phyloP scores from a whole-genome alignment of 2,329 filamentous ascomycete genomes.

The Zymoseptoria pseudotritici region DNA sequence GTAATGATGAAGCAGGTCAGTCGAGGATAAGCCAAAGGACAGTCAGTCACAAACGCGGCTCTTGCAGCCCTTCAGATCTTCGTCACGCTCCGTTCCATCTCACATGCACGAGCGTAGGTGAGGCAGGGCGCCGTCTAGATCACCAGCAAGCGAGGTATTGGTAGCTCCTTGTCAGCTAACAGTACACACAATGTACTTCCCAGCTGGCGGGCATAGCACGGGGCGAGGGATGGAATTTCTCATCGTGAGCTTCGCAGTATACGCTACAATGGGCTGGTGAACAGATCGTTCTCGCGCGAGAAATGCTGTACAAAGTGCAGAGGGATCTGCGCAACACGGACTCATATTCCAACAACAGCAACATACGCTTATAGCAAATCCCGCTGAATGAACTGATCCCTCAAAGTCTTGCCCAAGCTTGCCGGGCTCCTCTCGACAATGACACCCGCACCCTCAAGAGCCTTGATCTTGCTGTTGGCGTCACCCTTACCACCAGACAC shows the following conservation, averaged over 20 bases:
- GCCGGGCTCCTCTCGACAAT: constrained; percentile 94
- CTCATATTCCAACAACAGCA: neutral
- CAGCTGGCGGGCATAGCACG: neutral
- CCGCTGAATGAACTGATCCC: constrained; percentile 90
- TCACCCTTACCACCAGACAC: constrained; percentile 96
- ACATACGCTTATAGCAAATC: constrained; percentile 69
- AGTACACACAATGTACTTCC: neutral
- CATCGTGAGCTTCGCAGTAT: neutral
- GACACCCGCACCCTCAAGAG: constrained; percentile 86
- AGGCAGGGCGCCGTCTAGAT: too few species aligned
- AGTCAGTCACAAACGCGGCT: neutral
- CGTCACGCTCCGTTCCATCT: too few species aligned
- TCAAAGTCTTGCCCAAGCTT: constrained; percentile 82
- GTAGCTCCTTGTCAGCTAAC: too few species aligned
- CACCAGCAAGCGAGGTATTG: too few species aligned
- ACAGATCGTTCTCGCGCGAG: neutral
- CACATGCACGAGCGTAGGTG: too few species aligned
- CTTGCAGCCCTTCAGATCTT: too few species aligned
- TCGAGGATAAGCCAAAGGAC: neutral
- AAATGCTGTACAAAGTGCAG: neutral
- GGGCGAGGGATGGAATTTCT: neutral
- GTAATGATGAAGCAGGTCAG: neutral
- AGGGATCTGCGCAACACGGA: neutral
- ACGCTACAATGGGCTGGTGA: neutral
- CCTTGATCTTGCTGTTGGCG: constrained; percentile 95